Evolutionary conservation across 2,329 filamentous ascomycete genomes (phyloP).

Genomic region (Sporothrix inflata): DNA sequence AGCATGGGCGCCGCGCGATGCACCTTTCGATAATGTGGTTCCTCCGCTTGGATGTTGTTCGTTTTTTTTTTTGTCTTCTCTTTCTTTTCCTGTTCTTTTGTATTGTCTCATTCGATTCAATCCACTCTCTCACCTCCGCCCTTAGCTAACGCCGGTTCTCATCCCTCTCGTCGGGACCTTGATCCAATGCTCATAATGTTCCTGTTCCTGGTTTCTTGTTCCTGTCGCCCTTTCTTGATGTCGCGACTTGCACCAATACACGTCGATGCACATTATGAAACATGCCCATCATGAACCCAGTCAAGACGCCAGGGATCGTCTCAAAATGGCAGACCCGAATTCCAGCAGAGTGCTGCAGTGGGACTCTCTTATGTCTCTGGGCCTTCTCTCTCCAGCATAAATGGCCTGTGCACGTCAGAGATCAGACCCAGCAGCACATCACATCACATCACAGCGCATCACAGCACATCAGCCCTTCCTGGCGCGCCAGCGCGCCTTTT

Average conservation of each 20-base stretch:
- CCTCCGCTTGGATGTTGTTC: background rate
- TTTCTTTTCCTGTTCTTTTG: background rate
- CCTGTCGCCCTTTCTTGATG: constrained; percentile 3
- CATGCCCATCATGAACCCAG: too few relatives aligned
- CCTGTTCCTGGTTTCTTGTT: background rate
- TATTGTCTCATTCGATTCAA: background rate
- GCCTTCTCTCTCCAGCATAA: background rate
- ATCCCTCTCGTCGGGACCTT: constrained; percentile 10
- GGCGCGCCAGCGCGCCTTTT: background rate
- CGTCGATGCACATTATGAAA: background rate
- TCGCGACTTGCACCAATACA: constrained; percentile 3
- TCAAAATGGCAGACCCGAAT: background rate
- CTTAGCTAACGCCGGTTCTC: background rate
- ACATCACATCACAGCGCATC: constrained; percentile 8
- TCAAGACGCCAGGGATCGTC: background rate
- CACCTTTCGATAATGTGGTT: background rate
- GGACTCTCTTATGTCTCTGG: background rate
- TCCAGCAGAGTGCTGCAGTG: constrained; percentile 11
- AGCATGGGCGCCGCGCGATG: background rate
- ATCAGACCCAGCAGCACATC: constrained; percentile 10
- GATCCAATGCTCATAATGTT: background rate
- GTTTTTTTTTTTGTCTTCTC: too few relatives aligned
- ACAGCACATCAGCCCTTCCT: constrained; percentile 2
- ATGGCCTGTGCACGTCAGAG: background rate
- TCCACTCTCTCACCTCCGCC: background rate